Conservation (phyloP, 2,329 filamentous ascomycete genomes). For the Diaporthe sp. region DNA sequence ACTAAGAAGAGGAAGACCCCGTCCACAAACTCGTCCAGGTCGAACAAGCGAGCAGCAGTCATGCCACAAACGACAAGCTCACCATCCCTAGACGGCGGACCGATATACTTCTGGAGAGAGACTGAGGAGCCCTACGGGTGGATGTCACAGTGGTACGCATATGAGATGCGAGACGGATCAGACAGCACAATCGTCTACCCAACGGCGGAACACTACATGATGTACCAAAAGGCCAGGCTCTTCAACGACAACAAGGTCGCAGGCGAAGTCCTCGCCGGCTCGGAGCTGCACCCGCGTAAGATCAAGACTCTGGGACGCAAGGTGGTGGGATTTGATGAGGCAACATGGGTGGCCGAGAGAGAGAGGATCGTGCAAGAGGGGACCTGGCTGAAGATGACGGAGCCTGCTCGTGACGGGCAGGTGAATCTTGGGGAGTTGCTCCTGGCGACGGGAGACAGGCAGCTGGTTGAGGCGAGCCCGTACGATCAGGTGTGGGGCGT, state of each 20-base stretch:
- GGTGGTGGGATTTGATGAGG: conserved; percentile 66
- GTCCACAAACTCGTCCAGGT: neutral
- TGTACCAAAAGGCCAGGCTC: conserved; percentile 66
- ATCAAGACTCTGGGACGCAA: conserved; percentile 69
- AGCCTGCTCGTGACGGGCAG: conserved; percentile 50
- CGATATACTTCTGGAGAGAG: conserved; percentile 64
- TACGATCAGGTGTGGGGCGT: conserved; percentile 77
- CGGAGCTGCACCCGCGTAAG: conserved; percentile 55
- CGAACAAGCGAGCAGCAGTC: neutral
- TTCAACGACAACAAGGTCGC: conserved; percentile 62
- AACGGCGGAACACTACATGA: conserved; percentile 71
- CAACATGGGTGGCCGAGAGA: conserved; percentile 66
- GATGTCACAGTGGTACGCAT: conserved; percentile 74
- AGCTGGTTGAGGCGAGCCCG: conserved; percentile 74
- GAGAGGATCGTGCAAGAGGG: conserved; percentile 69
- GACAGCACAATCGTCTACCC: conserved; percentile 56
- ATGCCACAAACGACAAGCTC: neutral
- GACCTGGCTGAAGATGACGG: conserved; percentile 72
- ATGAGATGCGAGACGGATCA: conserved; percentile 60
- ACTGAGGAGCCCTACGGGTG: conserved; percentile 64
- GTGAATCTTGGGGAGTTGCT: conserved; percentile 62
- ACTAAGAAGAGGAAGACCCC: neutral
- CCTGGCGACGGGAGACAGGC: conserved; percentile 69
- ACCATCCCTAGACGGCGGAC: neutral
- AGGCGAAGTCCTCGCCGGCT: conserved; percentile 62